Evolutionary conservation across 2,329 filamentous ascomycete genomes (phyloP), one percentile per base, ranked within the genome.

Genomic region (Amphichorda felina): DNA sequence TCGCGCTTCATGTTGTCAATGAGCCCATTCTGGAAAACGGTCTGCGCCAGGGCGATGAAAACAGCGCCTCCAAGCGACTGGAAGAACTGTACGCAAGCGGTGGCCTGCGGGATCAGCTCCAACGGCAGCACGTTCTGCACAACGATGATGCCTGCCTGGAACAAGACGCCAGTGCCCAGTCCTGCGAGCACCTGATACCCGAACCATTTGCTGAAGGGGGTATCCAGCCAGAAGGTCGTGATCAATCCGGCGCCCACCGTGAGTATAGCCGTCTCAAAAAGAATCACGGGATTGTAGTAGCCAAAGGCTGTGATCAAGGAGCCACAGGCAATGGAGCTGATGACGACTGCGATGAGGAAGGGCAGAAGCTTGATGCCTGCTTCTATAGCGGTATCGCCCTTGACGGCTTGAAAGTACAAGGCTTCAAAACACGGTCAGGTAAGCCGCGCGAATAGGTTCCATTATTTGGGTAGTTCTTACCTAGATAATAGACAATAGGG

Each of bases 181-280:
- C 72, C 74, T 14, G 61, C 55, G 18, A 78, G 47, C 28, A 71
- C 64, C 47, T 75, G 72, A 49, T 69, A 75, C 14, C 71, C 71
- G 41, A 76, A 70, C 72, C 72, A 78, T 26, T 61, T 53, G 10
- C 52, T 48, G 2, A 65, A 50, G 1, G 60, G 55, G 4, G 68
- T 73, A 43, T 60, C 41, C 3, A 68, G 54, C 21, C 53, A 50
- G 9, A 75, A 61, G 0, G 69, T 75, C 1, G 70, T 68, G 40
- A 78, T 60, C 36, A 78, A 60, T 13, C 71, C 74, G 3, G 59
- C 51, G 8, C 71, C 70, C 37, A 73, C 49, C 25, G 65, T 46
- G 43, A 47, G 57, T 33, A 61, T 49, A 36, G 63, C 39, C 40
- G 62, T 56, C 28, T 57, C 61, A 5, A 55, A 50, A 16, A 68